These are phyloP conservation scores for Penstemon eatonii DNA, from an alignment of 257 asterid genomes.

Conservation along the genomic window DNA sequence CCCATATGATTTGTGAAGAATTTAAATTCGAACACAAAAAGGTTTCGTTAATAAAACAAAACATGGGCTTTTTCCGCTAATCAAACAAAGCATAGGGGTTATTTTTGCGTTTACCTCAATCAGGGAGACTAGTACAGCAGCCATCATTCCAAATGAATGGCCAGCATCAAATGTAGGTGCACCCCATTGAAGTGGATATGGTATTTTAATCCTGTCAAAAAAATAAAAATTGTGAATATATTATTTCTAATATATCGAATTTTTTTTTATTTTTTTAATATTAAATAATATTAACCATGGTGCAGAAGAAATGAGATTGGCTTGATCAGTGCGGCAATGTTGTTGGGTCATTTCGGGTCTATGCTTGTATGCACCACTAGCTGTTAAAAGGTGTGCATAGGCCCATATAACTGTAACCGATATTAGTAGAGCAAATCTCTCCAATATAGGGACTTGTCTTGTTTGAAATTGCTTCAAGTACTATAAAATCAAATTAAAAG, in stretches of 20 bases:
- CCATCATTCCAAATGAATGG: conserved; percentile 97
- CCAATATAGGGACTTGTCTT: conserved; percentile 68
- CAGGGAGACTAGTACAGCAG: conserved; percentile 88
- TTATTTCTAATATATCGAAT: too few species aligned
- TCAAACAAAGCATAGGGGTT: too few species aligned
- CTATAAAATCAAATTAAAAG: conserved; percentile 37
- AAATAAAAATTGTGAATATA: too few species aligned
- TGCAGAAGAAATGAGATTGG: conserved; percentile 78
- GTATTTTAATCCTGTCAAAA: conserved; percentile 76
- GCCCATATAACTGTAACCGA: conserved; percentile 87
- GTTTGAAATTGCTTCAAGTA: conserved; percentile 83
- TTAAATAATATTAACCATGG: conserved; percentile 61
- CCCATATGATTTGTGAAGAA: too few species aligned
- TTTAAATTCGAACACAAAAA: too few species aligned
- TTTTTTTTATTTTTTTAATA: too few species aligned
- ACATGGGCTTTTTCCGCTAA: too few species aligned
- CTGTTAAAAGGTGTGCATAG: conserved; percentile 91
- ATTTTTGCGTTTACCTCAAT: conserved; percentile 65
- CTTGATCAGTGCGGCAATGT: conserved; percentile 81
- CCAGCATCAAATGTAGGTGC: conserved; percentile 98
- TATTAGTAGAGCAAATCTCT: conserved; percentile 76
- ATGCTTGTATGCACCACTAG: conserved; percentile 93
- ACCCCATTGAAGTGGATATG: conserved; percentile 98
- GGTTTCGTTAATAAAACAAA: too few species aligned
- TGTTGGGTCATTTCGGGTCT: conserved; percentile 68